Conservation (phyloP, 164 flowering plant genomes). For the Vitis riparia region DNA sequence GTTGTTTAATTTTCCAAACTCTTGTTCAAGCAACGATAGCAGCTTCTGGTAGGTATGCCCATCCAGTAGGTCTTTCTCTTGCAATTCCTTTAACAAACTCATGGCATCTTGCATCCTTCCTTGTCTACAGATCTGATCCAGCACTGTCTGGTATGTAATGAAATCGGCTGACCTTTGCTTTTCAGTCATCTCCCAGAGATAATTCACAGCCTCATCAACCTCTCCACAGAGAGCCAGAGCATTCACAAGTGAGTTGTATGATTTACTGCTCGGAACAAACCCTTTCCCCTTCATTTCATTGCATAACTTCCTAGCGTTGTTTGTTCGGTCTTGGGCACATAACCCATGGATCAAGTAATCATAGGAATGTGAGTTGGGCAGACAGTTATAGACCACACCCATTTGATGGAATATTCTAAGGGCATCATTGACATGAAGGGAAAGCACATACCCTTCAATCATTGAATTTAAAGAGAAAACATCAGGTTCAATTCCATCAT, state of each 20-base stretch:
- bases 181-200: slow-evolving; percentile 75
- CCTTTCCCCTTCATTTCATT: slow-evolving; percentile 68
- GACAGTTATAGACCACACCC: slow-evolving; percentile 60
- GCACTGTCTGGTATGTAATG: slow-evolving; percentile 66
- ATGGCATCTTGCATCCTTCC: slow-evolving; percentile 50
- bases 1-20: slow-evolving; percentile 26
- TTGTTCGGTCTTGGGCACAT: slow-evolving; percentile 83
- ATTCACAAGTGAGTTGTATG: slow-evolving; percentile 80
- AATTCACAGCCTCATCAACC: slow-evolving; percentile 66
- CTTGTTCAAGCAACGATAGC: slow-evolving; percentile 51
- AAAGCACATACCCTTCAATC: slow-evolving; percentile 85
- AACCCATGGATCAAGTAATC: slow-evolving; percentile 79
- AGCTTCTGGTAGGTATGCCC: slow-evolving; percentile 56
- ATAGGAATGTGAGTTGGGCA: slow-evolving; percentile 66
- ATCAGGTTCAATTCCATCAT: slow-evolving; percentile 88
- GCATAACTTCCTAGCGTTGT: slow-evolving; percentile 68
- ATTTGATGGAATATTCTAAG: slow-evolving; percentile 86
- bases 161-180: slow-evolving; percentile 48
- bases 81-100: slow-evolving; percentile 57
- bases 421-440: slow-evolving; percentile 86
- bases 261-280: slow-evolving; percentile 62
- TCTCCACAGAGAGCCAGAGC: slow-evolving; percentile 81
- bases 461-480: slow-evolving; percentile 70
- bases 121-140: slow-evolving; percentile 67
- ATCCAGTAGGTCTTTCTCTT: slow-evolving; percentile 59